Percentiles rank a stretch among this genome's conserved stretches.
These are phyloP conservation scores for Didymella pomorum DNA, from an alignment of 2,329 filamentous ascomycete species.

Conservation along the genomic window DNA sequence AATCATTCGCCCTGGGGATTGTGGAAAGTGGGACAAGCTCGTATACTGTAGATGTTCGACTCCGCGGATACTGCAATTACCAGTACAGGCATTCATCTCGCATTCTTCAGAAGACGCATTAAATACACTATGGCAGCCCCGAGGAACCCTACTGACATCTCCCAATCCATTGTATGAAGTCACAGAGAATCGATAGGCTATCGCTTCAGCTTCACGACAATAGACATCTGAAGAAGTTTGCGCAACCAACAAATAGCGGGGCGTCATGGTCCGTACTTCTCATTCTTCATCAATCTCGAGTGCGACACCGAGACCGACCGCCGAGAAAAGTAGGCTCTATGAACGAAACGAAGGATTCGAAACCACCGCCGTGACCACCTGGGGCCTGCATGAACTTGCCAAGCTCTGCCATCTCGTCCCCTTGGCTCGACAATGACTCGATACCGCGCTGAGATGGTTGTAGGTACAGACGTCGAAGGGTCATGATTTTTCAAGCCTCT, in stretches of 20 bases:
- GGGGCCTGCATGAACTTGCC: neutral
- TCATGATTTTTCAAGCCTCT: no score
- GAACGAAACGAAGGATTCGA: neutral
- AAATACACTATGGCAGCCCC: neutral
- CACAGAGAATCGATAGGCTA: no score
- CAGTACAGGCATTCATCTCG: no score
- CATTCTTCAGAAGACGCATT: neutral
- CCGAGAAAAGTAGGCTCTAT: neutral
- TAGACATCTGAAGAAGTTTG: neutral
- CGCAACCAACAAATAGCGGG: neutral
- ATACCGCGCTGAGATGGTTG: neutral
- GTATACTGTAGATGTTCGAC: neutral
- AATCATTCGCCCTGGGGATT: neutral
- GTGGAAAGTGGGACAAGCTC: neutral
- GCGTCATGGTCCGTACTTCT: no score
- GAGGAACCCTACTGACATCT: neutral
- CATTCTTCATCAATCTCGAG: neutral
- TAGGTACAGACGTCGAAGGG: no score
- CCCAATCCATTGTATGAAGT: neutral
- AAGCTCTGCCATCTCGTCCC: neutral
- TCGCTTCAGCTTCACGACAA: neutral
- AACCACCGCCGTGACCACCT: neutral
- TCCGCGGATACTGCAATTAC: neutral
- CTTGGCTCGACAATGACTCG: neutral
- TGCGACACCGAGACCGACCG: neutral